These are phyloP conservation scores for Kodamaea kakaduensis DNA, from an alignment of 805 yeast genomes.

Conservation along the genomic window DNA sequence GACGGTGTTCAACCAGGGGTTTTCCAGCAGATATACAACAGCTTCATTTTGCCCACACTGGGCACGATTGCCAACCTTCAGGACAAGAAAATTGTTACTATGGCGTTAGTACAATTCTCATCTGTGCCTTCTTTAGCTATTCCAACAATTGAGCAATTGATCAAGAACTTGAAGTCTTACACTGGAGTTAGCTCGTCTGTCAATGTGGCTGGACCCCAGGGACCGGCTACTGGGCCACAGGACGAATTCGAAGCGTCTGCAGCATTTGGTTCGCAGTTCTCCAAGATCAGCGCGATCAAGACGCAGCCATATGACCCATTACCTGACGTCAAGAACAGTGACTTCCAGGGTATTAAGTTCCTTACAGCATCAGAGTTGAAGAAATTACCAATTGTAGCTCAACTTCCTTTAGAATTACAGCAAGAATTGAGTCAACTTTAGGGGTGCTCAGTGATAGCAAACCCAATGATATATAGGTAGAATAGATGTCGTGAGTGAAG, in stretches of 20 bases:
- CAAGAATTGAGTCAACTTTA: slow-evolving; percentile 1
- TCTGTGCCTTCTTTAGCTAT: slow-evolving; percentile 23
- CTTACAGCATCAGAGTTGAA: slow-evolving; percentile 25
- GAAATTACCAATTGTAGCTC: slow-evolving; percentile 15
- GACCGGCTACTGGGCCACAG: slow-evolving; percentile 27
- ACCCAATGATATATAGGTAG: too few species aligned
- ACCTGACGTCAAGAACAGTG: slow-evolving; percentile 43
- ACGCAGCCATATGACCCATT: slow-evolving; percentile 68
- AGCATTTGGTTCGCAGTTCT: slow-evolving; percentile 83
- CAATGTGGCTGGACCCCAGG: slow-evolving; percentile 14
- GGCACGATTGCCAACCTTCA: slow-evolving; percentile 45
- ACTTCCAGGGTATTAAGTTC: slow-evolving; percentile 24
- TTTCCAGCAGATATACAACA: slow-evolving; percentile 46
- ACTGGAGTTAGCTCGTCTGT: slow-evolving; percentile 20
- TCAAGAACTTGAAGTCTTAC: slow-evolving; percentile 26
- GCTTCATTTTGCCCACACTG: slow-evolving; percentile 53
- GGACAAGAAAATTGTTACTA: slow-evolving; percentile 51
- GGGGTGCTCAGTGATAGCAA: too few species aligned
- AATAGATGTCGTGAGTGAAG: too few species aligned
- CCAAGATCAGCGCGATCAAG: slow-evolving; percentile 63
- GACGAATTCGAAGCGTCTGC: slow-evolving; percentile 56
- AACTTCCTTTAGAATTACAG: slow-evolving; percentile 3
- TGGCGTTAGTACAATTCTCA: slow-evolving; percentile 46
- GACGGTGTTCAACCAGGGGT: slow-evolving; percentile 69
- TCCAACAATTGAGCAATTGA: slow-evolving; percentile 31